Evolutionary conservation across 768 basidiomycete genomes (phyloP).

Genomic region (Rhizopogon vinicolor): DNA sequence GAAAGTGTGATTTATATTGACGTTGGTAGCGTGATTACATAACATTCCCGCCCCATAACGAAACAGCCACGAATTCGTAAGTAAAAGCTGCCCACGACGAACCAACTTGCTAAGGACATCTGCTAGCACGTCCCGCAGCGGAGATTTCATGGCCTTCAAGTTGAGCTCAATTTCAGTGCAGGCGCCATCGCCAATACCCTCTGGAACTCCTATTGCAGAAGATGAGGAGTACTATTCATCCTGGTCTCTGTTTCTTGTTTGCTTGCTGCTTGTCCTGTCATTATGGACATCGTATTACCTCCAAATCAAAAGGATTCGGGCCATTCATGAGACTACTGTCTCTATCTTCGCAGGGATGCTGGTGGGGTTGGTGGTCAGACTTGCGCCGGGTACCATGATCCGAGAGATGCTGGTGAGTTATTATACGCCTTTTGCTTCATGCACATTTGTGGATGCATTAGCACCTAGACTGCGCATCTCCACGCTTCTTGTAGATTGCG

Average conservation of each 20-base stretch:
- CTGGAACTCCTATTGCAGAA: slow-evolving; percentile 44
- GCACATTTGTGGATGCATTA: neutral
- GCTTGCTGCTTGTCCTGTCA: slow-evolving; percentile 88
- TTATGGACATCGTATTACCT: slow-evolving; percentile 97
- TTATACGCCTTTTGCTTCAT: neutral
- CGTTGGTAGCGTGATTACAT: no score
- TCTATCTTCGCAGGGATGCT: slow-evolving; percentile 96
- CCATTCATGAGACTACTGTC: slow-evolving; percentile 93
- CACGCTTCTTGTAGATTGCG: neutral
- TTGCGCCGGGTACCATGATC: slow-evolving; percentile 92
- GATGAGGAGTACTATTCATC: slow-evolving; percentile 91
- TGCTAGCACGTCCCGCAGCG: neutral
- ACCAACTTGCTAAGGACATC: no score
- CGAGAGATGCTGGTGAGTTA: slow-evolving; percentile 92
- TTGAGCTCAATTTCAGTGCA: slow-evolving; percentile 31
- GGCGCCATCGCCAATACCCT: slow-evolving; percentile 17
- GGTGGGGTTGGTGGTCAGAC: slow-evolving; percentile 85
- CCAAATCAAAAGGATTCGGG: slow-evolving; percentile 93
- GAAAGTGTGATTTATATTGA: no score
- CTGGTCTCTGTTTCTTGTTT: slow-evolving; percentile 92
- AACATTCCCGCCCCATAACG: no score
- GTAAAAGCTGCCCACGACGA: no score
- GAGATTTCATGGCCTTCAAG: slow-evolving; percentile 31
- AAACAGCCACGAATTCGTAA: no score
- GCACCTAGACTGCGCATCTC: neutral